phyloP scores from a whole-genome alignment of 331 rosid genomes.

The Cydonia oblonga region DNA sequence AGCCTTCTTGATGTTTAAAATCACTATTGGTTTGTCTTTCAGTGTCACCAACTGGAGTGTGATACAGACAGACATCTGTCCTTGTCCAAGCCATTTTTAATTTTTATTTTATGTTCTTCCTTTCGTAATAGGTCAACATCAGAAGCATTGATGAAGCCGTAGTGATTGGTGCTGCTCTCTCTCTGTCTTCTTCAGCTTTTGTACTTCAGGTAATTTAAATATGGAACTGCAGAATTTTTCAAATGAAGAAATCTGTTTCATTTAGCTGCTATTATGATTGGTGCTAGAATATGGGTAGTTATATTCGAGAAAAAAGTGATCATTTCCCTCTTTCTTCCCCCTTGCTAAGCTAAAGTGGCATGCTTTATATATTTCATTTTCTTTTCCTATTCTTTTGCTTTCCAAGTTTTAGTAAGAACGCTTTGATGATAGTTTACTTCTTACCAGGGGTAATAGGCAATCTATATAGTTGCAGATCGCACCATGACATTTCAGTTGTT shows the following conservation, averaged over 20 bases:
- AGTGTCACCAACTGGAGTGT: not conserved
- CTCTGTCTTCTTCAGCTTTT: slow-evolving; percentile 96
- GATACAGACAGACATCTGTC: not conserved
- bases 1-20: not conserved
- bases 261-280: not conserved
- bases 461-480: not conserved
- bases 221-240: not conserved
- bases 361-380: not conserved
- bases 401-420: not conserved
- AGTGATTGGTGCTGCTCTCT: slow-evolving; percentile 98
- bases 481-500: not conserved
- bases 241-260: not conserved
- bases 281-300: not conserved
- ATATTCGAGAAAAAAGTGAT: not conserved
- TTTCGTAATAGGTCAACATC: slow-evolving; percentile 63
- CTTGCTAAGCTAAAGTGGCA: not conserved
- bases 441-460: not conserved
- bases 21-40: not conserved
- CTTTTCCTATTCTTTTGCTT: not conserved
- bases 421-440: not conserved
- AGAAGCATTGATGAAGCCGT: slow-evolving; percentile 97
- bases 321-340: not conserved
- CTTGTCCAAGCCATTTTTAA: not conserved
- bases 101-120: not conserved
- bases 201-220: slow-evolving; percentile 74